Evolutionary conservation across 1,284 basidiomycete species (phyloP), one percentile per base, ranked within the genome.

Genomic region (Puccinia polysora): DNA sequence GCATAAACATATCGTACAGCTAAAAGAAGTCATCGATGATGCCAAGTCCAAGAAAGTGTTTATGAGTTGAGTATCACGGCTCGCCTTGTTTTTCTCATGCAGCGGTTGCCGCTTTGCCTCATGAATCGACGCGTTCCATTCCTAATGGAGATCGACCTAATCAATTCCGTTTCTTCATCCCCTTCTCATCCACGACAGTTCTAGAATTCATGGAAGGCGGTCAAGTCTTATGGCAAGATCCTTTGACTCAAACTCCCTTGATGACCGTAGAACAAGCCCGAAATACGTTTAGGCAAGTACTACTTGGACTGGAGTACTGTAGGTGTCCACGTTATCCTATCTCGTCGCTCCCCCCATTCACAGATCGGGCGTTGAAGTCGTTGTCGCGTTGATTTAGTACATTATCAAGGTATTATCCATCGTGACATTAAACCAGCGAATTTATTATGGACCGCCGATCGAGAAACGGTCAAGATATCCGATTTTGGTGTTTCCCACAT

Each of bases 391-490:
- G 15, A 12, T 74, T 3, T 77, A 94, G 91, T 98, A 5, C 95
- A 98, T 80, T 87, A 90, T 77, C 91, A 97, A 79, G 95, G 95
- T 43, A 97, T 99, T 80, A 97, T 98, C 65, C 96, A 99, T 81
- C 90, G 96, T 73, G 96, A 99, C 81, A 97, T 98, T 83, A 98
- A 98, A 81, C 96, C 96, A 12, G 92, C 91, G 73, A 99, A 99
- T 80, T 86, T 99, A 40, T 85, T 99, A 18, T 92, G 89, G 86
- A 89, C 90, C 18, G 84, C 84, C 40, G 88, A 92, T 81, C 86
- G 88, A 56, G 75, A 76, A 53, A 84, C 84, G 73, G 93, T 97
- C 82, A 99, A 99, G 81, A 98, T 99, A 75, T 92, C 89, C 25
- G 91, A 95, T 81, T 98, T 99, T 81, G 95, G 96, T 69, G 93